Base-by-base conservation (phyloP, 2,329 filamentous ascomycete species). In the Piedraia hortae region DNA sequence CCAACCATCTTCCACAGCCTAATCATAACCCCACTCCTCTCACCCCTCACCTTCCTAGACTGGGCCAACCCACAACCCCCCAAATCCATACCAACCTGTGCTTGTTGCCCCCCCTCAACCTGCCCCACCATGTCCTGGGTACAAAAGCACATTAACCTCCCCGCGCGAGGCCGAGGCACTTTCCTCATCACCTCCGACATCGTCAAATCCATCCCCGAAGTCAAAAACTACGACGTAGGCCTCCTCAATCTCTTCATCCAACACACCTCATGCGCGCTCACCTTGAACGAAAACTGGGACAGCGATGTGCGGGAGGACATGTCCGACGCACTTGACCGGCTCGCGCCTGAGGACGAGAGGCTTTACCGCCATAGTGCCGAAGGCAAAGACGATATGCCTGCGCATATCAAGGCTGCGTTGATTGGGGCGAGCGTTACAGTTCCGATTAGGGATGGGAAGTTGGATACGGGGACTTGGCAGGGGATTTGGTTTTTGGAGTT, bases 401-500 rank as follows among this genome's bases (percentile, higher is more conserved):
- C 78, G 27, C 85, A 97, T 46, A 70, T 97, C 44, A 97, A 97
- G 50, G 77, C 69, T 26, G 72, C 77, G 0, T 51, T 97, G 21
- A 58, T 93, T 14, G 85, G 85, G 8, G 75, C 80, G 3, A 89
- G 72, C 34, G 65, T 93, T 3, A 82, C 68, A 4, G 71, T 97
- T 26, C 85, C 85, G 2, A 91, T 97, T 43, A 70, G 62, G 28
- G 66, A 93, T 38, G 85, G 85, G 17, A 66, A 61, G 34, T 45
- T 93, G 41, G 67, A 52, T 6, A 62, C 56, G 9, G 63, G 63
- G 1, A 68, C 62, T 9, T 82, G 73, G 74, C 74, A 85, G 64
- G 65, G 85, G 0, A 82, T 93, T 27, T 93, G 75, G 73, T 89
- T 88, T 45, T 50, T 91, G 31, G 85, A 93, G 47, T 93, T 93